A percentile compares a stretch with the other conserved stretches of the same genome.
These are phyloP conservation scores for Linanthus parryae DNA, from an alignment of 148 eudicot genomes.

Conservation along the genomic window DNA sequence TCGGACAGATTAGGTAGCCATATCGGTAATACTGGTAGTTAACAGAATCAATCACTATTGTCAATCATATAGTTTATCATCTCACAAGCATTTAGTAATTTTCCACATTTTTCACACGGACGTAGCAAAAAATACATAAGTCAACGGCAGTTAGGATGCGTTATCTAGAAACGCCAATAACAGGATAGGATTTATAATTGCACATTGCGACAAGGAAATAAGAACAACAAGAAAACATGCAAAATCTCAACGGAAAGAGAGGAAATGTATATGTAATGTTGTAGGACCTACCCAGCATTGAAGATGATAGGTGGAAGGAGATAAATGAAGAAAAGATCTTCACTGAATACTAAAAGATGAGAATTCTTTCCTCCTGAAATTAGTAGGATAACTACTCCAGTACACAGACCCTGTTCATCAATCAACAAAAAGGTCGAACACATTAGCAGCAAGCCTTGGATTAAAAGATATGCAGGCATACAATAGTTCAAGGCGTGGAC, in stretches of 20 bases:
- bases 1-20: no score
- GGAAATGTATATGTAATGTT: not conserved
- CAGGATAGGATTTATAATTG: no score
- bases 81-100: no score
- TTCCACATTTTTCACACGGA: no score
- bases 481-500: slow-evolving; percentile 7
- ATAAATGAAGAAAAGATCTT: slow-evolving; percentile 80
- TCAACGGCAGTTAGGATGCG: no score
- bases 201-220: not conserved
- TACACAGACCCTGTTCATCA: slow-evolving; percentile 55
- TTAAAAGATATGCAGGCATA: not conserved
- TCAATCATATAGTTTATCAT: no score
- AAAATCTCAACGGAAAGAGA: not conserved
- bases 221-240: not conserved
- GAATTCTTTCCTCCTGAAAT: slow-evolving; percentile 54
- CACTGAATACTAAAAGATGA: slow-evolving; percentile 63
- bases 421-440: not conserved
- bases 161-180: no score
- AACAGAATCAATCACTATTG: no score
- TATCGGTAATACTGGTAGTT: no score
- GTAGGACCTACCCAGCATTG: slow-evolving; percentile 86
- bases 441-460: not conserved
- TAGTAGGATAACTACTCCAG: slow-evolving; percentile 60
- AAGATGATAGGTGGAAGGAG: slow-evolving; percentile 86
- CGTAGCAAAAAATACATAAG: no score